A percentile compares a stretch with the other conserved stretches of the same genome.
These are phyloP conservation scores for Lactifluus pinguis DNA, from an alignment of 768 basidiomycete species.

Conservation along the genomic window DNA sequence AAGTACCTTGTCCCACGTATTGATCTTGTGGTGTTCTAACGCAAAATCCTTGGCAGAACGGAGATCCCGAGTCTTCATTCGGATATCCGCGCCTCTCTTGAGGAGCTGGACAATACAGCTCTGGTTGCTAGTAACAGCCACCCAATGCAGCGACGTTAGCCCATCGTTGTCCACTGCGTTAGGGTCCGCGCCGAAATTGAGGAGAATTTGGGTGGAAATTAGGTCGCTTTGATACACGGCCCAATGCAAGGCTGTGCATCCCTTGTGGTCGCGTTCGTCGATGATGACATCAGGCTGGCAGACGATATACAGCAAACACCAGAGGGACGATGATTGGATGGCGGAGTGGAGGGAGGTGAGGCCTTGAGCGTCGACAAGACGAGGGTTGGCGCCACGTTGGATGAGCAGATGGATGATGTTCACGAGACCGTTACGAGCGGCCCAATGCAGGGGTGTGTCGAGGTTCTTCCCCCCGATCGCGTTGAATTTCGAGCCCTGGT, in stretches of 20 bases:
- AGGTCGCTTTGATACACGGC: constrained; percentile 96
- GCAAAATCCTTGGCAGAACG: constrained; percentile 92
- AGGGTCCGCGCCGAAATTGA: constrained; percentile 77
- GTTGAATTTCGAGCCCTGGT: constrained; percentile 89
- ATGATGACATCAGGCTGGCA: constrained; percentile 79
- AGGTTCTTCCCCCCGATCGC: constrained; percentile 84
- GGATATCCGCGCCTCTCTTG: constrained; percentile 78
- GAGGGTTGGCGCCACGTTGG: constrained; percentile 82
- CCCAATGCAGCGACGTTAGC: constrained; percentile 89
- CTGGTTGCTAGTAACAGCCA: constrained; percentile 78
- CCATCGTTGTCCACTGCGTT: constrained; percentile 69
- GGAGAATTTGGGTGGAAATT: constrained; percentile 79
- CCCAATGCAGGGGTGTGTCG: constrained; percentile 96
- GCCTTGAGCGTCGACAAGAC: constrained; percentile 81
- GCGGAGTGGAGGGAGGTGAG: constrained; percentile 92
- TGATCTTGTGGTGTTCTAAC: constrained; percentile 66
- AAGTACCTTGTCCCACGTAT: constrained; percentile 78
- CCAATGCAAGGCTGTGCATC: constrained; percentile 95
- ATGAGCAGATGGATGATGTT: constrained; percentile 89
- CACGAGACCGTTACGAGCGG: constrained; percentile 92
- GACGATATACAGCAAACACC: constrained; percentile 84
- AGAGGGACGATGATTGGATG: constrained; percentile 84
- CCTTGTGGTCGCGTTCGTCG: constrained; percentile 80
- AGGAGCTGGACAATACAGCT: constrained; percentile 73
- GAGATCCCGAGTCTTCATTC: constrained; percentile 65